These are phyloP conservation scores for Rhizopogon vesiculosus DNA, from an alignment of 768 basidiomycete species.

Conservation along the genomic window DNA sequence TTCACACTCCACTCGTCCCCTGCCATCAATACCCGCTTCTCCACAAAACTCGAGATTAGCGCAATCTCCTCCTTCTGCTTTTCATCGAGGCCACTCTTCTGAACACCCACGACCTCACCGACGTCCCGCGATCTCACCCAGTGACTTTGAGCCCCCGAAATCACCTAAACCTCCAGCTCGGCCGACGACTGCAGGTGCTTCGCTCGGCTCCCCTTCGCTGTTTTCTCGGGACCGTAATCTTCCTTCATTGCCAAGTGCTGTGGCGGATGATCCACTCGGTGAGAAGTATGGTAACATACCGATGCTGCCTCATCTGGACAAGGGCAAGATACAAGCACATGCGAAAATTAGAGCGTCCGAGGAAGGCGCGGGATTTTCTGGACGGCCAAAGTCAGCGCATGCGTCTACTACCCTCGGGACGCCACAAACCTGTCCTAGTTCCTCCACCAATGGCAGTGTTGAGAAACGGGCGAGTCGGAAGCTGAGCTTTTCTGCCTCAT, in stretches of 20 bases:
- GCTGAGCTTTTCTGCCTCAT: conserved; percentile 61
- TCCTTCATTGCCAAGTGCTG: neutral
- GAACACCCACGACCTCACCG: conserved; percentile 7
- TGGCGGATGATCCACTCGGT: neutral
- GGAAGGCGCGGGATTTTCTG: neutral
- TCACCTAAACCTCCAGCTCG: conserved; percentile 20
- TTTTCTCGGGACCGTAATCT: conserved; percentile 9
- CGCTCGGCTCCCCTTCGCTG: conserved; percentile 16
- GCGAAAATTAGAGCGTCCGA: conserved; percentile 3
- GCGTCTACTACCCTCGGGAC: conserved; percentile 14
- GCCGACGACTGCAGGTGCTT: conserved; percentile 37
- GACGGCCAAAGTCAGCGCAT: conserved; percentile 23
- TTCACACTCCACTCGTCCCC: conserved; percentile 8
- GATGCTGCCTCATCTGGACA: neutral
- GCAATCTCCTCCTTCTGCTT: conserved; percentile 14
- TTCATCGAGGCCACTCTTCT: conserved; percentile 15
- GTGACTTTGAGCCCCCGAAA: neutral
- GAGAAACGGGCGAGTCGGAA: conserved; percentile 44
- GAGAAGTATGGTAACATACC: neutral
- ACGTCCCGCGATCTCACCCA: conserved; percentile 6
- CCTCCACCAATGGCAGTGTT: conserved; percentile 27
- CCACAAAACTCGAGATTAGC: conserved; percentile 14
- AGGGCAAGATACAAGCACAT: neutral
- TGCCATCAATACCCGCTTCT: conserved; percentile 27
- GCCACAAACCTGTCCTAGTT: conserved; percentile 8